A percentile compares a stretch with the other conserved stretches of the same genome.
These are phyloP conservation scores for Stachybotrys echinatus DNA, from an alignment of 2,329 filamentous ascomycete genomes.

Conservation along the genomic window DNA sequence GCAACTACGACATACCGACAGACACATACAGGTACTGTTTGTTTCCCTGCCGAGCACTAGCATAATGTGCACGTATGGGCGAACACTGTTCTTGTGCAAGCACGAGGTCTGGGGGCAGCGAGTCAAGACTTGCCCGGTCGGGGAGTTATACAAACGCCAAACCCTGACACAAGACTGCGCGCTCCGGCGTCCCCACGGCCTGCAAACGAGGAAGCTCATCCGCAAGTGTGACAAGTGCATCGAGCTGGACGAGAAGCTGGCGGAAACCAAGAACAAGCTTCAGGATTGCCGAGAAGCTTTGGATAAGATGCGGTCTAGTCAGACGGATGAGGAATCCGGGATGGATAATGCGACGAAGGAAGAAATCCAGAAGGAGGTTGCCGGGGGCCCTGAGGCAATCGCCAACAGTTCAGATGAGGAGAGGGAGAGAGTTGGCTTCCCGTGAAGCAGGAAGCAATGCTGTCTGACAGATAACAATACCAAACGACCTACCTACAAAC, in stretches of 20 bases:
- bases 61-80: slow-evolving; percentile 22
- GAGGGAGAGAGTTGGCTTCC: too few species aligned
- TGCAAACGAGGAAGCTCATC: slow-evolving; percentile 13
- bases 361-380: too few species aligned
- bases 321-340: neutral
- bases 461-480: too few species aligned
- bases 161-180: slow-evolving; percentile 11
- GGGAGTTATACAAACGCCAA: slow-evolving; percentile 8
- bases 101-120: slow-evolving; percentile 19
- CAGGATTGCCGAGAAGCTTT: slow-evolving; percentile 7
- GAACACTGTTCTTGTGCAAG: slow-evolving; percentile 17
- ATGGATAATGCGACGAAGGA: neutral
- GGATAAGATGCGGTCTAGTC: neutral
- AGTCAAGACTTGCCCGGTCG: slow-evolving; percentile 13
- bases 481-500: too few species aligned
- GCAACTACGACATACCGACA: too few species aligned
- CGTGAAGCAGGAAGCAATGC: too few species aligned
- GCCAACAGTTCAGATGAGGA: too few species aligned
- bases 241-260: slow-evolving; percentile 11
- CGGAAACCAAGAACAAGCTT: slow-evolving; percentile 9
- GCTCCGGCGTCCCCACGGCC: slow-evolving; percentile 12
- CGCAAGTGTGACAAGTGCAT: slow-evolving; percentile 16
- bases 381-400: too few species aligned
- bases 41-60: neutral
- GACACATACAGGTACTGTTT: too few species aligned